Evolutionary conservation across 495 filamentous ascomycete genomes (phyloP).

Genomic region (Aspergillus bertholletiae): DNA sequence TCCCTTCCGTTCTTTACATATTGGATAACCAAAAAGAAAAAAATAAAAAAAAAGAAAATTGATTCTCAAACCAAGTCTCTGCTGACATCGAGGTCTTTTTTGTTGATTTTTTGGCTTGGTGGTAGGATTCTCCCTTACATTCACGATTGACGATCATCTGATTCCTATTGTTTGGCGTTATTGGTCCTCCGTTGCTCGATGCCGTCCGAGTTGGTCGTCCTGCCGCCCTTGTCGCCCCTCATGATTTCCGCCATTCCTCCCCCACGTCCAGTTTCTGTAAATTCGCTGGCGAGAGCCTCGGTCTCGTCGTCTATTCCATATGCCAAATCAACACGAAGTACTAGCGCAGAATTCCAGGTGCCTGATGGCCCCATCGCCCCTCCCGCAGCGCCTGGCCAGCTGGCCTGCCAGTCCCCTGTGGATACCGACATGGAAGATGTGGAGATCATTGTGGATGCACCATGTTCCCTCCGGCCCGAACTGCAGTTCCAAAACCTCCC

Average conservation of each 20-base stretch:
- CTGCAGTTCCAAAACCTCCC: conserved; percentile 53
- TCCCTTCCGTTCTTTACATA: neutral
- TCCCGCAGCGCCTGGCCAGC: conserved; percentile 14
- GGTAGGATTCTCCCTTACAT: neutral
- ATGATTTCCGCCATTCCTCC: conserved; percentile 34
- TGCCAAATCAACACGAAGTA: conserved; percentile 23
- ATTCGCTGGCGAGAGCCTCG: conserved; percentile 26
- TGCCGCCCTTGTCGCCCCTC: conserved; percentile 13
- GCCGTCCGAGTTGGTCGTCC: conserved; percentile 8
- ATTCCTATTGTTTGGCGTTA: conserved; percentile 2
- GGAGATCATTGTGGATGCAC: conserved; percentile 8
- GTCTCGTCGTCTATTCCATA: conserved; percentile 15
- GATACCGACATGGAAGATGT: conserved; percentile 31
- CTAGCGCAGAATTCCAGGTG: conserved; percentile 22
- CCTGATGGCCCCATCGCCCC: conserved; percentile 19
- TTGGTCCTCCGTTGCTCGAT: conserved; percentile 3
- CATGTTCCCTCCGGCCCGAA: conserved; percentile 10
- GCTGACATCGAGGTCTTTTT: neutral
- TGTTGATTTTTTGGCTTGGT: no score
- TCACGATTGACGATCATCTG: conserved; percentile 19
- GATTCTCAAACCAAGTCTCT: neutral
- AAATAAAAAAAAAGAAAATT: no score
- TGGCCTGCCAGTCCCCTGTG: conserved; percentile 18
- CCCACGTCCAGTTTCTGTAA: conserved; percentile 33
- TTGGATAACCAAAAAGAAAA: no score